Conservation (phyloP, 805 yeast genomes). For the Zygoascus ofunaensis region DNA sequence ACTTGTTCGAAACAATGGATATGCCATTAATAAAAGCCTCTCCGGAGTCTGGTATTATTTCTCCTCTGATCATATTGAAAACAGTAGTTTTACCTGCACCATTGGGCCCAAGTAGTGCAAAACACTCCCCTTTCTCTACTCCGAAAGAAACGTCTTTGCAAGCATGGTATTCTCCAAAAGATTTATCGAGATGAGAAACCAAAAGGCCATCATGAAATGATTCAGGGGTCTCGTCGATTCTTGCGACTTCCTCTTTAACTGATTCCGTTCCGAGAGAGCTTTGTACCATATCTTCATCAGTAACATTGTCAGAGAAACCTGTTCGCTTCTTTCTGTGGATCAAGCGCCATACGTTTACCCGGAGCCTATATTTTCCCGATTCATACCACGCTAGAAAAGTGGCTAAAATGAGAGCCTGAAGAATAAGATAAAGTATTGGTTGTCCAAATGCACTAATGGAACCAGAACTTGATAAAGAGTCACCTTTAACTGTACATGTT, state of each 20-base stretch:
- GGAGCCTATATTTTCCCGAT: constrained; percentile 24
- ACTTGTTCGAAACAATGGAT: constrained; percentile 20
- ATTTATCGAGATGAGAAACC: constrained; percentile 24
- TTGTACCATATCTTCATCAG: constrained; percentile 4
- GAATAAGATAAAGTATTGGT: constrained; percentile 26
- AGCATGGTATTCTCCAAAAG: constrained; percentile 18
- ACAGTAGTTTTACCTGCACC: constrained; percentile 33
- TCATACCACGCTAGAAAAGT: constrained; percentile 27
- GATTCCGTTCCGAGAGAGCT: constrained; percentile 13
- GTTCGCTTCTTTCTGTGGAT: constrained; percentile 8
- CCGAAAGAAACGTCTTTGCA: constrained; percentile 31
- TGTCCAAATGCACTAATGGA: constrained; percentile 28
- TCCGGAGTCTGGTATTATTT: constrained; percentile 24
- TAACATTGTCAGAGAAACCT: too few relatives aligned
- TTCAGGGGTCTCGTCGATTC: constrained; percentile 19
- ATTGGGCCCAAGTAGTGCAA: constrained; percentile 31
- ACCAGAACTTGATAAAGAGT: constrained; percentile 23
- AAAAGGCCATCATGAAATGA: constrained; percentile 22
- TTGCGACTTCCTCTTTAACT: constrained; percentile 18
- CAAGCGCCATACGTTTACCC: constrained; percentile 5
- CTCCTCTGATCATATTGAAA: constrained; percentile 32
- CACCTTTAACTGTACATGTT: constrained; percentile 20
- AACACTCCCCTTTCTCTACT: constrained; percentile 26
- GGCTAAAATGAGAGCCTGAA: constrained; percentile 21
- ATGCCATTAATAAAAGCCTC: constrained; percentile 25